A percentile compares a stretch with the other conserved stretches of the same genome.
phyloP scores from a whole-genome alignment of 73 alveolate genomes.

The Tetrahymena elliotti region DNA sequence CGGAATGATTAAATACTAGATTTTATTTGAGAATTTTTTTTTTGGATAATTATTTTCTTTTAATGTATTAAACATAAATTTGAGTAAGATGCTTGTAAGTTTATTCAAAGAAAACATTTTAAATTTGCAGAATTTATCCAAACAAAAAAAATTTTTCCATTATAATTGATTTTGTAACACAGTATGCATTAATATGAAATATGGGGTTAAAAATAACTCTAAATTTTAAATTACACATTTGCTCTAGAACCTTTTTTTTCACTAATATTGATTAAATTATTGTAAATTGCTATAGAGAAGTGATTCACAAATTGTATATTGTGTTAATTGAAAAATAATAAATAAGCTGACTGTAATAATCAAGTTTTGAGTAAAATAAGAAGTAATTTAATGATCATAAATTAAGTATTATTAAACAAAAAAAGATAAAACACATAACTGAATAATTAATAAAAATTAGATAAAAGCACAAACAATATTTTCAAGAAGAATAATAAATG shows the following conservation, averaged over 20 bases:
- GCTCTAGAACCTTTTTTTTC: neutral
- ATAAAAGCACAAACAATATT: neutral
- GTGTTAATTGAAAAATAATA: too few species aligned
- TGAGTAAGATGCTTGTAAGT: too few species aligned
- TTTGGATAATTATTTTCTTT: too few species aligned
- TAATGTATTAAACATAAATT: neutral
- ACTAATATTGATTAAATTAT: neutral
- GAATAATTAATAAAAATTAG: too few species aligned
- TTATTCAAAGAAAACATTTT: too few species aligned
- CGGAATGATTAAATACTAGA: neutral
- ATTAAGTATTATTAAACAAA: too few species aligned
- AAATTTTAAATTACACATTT: neutral
- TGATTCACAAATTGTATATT: neutral
- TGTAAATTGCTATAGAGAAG: neutral
- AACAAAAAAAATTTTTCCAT: too few species aligned
- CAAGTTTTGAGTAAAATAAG: neutral
- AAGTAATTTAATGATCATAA: neutral
- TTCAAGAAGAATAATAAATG: neutral
- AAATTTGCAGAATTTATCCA: too few species aligned
- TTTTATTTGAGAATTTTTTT: too few species aligned
- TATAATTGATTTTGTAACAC: too few species aligned
- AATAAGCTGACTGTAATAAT: neutral
- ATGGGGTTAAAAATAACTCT: neutral
- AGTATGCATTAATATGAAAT: too few species aligned
- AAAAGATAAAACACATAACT: too few species aligned